Conservation (phyloP, 441 rosid genomes). For the Flueggea neowawraea region DNA sequence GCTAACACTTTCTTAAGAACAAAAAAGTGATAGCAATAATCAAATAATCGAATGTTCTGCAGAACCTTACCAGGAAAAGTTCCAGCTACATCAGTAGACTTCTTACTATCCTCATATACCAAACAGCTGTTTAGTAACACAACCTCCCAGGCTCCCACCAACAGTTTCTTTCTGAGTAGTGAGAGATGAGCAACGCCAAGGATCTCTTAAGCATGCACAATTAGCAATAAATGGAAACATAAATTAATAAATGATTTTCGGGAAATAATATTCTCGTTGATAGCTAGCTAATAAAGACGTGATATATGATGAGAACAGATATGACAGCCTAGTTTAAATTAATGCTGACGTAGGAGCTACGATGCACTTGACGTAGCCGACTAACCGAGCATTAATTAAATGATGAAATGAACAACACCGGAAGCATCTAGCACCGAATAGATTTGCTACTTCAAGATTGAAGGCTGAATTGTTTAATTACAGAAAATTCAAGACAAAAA, state of each 20-base stretch:
- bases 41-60: not conserved
- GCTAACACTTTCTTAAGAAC: too few relatives aligned
- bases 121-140: constrained; percentile 21
- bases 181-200: constrained; percentile 18
- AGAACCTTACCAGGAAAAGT: constrained; percentile 36
- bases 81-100: constrained; percentile 16
- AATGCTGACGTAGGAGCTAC: too few relatives aligned
- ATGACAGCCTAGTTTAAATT: too few relatives aligned
- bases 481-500: too few relatives aligned
- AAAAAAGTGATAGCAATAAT: too few relatives aligned
- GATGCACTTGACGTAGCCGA: too few relatives aligned
- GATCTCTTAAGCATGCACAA: constrained; percentile 20
- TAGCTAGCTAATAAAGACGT: not conserved
- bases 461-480: too few relatives aligned
- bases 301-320: not conserved
- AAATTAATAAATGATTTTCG: not conserved
- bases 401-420: too few relatives aligned
- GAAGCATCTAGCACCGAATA: too few relatives aligned
- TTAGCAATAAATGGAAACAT: not conserved
- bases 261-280: not conserved
- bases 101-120: constrained; percentile 25
- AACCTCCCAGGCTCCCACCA: constrained; percentile 18
- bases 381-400: too few relatives aligned
- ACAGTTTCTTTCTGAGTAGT: constrained; percentile 24
- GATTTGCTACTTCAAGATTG: too few relatives aligned